A percentile compares a stretch with the other conserved stretches of the same genome.
These are phyloP conservation scores for Collybiopsis luxurians DNA, from an alignment of 768 basidiomycete species.

Conservation along the genomic window DNA sequence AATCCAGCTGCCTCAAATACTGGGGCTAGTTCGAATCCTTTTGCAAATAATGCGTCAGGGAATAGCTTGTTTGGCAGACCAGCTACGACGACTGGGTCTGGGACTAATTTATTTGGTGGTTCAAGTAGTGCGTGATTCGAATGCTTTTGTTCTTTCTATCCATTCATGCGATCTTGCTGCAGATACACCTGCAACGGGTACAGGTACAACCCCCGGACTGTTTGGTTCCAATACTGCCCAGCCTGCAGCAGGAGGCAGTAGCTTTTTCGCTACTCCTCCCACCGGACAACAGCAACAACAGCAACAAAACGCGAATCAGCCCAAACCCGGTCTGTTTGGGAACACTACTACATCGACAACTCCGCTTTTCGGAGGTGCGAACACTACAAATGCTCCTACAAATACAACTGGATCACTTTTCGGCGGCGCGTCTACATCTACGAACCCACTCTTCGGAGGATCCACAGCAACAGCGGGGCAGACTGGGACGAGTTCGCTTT, in stretches of 20 bases:
- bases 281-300: conserved; percentile 16
- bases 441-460: conserved; percentile 9
- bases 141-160: neutral
- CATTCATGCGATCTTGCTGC: conserved; percentile 22
- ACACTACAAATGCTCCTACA: neutral
- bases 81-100: conserved; percentile 15
- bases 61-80: conserved; percentile 27
- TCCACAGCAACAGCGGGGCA: conserved; percentile 10
- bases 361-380: conserved; percentile 17
- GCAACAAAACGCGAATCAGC: conserved; percentile 10
- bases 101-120: conserved; percentile 29
- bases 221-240: conserved; percentile 18
- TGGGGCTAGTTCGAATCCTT: conserved; percentile 9
- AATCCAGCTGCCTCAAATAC: neutral
- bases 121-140: conserved; percentile 7
- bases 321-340: conserved; percentile 11
- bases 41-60: conserved; percentile 14
- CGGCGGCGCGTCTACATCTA: conserved; percentile 26
- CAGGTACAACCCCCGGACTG: conserved; percentile 16
- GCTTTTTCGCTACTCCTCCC: conserved; percentile 11
- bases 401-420: conserved; percentile 18
- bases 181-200: conserved; percentile 13
- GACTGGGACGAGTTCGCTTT: conserved; percentile 12
- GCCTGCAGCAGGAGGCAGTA: conserved; percentile 13
- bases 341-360: conserved; percentile 12